Conservation (phyloP, 768 basidiomycete genomes). For the Suillus ampliporus region DNA sequence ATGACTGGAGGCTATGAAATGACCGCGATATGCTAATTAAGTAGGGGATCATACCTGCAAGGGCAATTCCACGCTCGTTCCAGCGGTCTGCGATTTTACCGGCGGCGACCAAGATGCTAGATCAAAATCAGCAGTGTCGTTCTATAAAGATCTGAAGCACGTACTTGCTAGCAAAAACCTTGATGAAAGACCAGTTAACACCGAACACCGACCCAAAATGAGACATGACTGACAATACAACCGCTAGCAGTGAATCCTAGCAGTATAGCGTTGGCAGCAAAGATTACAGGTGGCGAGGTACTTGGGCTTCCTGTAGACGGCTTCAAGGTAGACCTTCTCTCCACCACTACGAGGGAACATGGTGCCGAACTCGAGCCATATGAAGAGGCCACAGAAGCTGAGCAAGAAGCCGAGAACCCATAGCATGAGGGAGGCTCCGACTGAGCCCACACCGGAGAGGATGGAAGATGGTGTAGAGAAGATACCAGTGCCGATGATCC, state of each 20-base stretch:
- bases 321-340: conserved; percentile 68
- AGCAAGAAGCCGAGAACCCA: conserved; percentile 67
- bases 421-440: conserved; percentile 65
- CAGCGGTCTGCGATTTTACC: conserved; percentile 47
- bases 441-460: conserved; percentile 57
- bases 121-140: not conserved
- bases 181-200: not conserved
- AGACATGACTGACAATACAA: conserved; percentile 49
- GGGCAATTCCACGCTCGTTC: conserved; percentile 62
- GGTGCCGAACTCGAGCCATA: conserved; percentile 68
- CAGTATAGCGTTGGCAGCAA: conserved; percentile 53
- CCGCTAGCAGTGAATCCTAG: conserved; percentile 48
- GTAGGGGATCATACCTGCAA: conserved; percentile 47
- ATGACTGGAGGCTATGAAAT: conserved; percentile 44
- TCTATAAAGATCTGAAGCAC: not conserved
- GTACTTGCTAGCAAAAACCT: conserved; percentile 45
- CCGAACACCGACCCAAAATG: not conserved
- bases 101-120: conserved; percentile 55
- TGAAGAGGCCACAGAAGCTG: conserved; percentile 63
- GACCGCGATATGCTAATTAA: not conserved
- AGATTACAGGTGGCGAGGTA: conserved; percentile 55
- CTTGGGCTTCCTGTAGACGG: conserved; percentile 52
- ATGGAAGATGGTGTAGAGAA: conserved; percentile 68
- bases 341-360: conserved; percentile 69
- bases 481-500: conserved; percentile 69